Evolutionary conservation across 78 protist genomes (phyloP).

Genomic region (Tieghemostelium lacteum): DNA sequence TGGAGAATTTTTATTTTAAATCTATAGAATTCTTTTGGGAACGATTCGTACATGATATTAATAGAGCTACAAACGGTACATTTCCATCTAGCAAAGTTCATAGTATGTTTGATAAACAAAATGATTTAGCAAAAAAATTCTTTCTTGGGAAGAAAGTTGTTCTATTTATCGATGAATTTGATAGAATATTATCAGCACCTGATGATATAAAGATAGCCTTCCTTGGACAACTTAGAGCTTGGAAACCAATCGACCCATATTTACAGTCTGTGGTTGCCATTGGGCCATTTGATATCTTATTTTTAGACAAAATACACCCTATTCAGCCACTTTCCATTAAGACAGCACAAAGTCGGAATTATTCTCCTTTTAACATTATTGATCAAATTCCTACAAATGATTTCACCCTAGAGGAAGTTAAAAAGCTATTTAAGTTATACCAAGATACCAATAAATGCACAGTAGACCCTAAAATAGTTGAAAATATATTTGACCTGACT

Average conservation of each 20-base stretch:
- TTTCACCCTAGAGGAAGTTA: not conserved
- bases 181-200: not conserved
- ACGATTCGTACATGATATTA: too few relatives aligned
- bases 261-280: not conserved
- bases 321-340: too few relatives aligned
- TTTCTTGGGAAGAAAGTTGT: not conserved
- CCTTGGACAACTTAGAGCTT: not conserved
- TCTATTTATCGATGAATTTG: not conserved
- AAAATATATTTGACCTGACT: not conserved
- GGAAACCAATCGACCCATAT: not conserved
- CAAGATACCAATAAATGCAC: not conserved
- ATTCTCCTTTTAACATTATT: not conserved
- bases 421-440: not conserved
- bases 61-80: not conserved
- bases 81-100: not conserved
- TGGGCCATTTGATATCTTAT: not conserved
- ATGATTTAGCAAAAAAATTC: not conserved
- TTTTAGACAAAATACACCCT: not conserved
- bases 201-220: not conserved
- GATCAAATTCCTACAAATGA: not conserved
- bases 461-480: not conserved
- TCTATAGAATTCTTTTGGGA: not conserved
- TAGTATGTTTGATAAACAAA: not conserved
- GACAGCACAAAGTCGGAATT: too few relatives aligned
- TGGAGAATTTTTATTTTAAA: not conserved